Percentiles rank a stretch among this genome's conserved stretches.
Conservation (phyloP, 2,329 filamentous ascomycete species). For the Paraphoma chrysanthemicola region DNA sequence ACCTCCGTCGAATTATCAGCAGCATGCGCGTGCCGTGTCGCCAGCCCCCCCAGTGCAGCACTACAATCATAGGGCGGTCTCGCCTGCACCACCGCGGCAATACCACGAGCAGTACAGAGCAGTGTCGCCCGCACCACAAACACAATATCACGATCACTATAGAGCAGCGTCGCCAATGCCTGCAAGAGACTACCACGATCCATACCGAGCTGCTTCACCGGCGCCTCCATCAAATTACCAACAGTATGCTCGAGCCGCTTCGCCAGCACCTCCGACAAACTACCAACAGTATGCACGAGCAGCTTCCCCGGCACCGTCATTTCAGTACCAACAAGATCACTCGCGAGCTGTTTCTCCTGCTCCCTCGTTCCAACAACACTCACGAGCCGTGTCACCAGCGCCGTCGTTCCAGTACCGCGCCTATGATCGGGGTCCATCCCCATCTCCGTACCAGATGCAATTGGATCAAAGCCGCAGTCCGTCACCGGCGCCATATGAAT, state of each 20-base stretch:
- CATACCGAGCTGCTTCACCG: conserved; percentile 35
- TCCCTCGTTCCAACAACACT: conserved; percentile 35
- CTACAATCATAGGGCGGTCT: conserved; percentile 31
- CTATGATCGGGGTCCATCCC: conserved; percentile 51
- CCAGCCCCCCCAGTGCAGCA: conserved; percentile 33
- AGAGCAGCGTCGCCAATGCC: conserved; percentile 33
- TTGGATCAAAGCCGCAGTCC: conserved; percentile 27
- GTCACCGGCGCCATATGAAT: conserved; percentile 43
- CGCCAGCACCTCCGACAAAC: conserved; percentile 32
- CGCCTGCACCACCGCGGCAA: conserved; percentile 34
- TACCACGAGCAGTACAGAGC: conserved; percentile 18
- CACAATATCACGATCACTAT: conserved; percentile 22
- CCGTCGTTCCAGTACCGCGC: conserved; percentile 45
- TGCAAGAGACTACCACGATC: conserved; percentile 29
- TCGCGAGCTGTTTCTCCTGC: conserved; percentile 39
- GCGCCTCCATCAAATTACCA: conserved; percentile 35
- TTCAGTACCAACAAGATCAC: conserved; percentile 22
- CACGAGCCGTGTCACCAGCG: conserved; percentile 39
- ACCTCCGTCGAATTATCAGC: conserved; percentile 15
- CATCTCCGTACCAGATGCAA: conserved; percentile 44
- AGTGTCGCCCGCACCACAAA: conserved; percentile 38
- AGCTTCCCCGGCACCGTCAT: conserved; percentile 36
- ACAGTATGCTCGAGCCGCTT: conserved; percentile 30
- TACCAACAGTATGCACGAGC: conserved; percentile 39
- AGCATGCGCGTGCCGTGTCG: conserved; percentile 28